Conservation (phyloP, 495 filamentous ascomycete genomes). For the Penicillium turbatum region DNA sequence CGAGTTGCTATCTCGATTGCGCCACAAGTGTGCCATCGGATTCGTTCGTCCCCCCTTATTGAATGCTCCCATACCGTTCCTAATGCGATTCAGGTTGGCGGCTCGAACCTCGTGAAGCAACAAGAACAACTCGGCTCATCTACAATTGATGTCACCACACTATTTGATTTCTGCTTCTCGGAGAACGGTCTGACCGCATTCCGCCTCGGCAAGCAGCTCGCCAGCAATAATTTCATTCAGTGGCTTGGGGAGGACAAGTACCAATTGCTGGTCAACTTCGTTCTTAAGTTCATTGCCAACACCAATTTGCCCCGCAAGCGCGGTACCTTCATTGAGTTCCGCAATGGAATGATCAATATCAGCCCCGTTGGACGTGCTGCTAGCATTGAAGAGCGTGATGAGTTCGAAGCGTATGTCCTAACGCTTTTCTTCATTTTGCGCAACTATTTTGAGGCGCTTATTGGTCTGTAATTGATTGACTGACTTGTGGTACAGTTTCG, state of each 20-base stretch:
- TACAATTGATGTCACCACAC: conserved; percentile 59
- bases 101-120: conserved; percentile 85
- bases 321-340: conserved; percentile 95
- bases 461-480: background rate
- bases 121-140: conserved; percentile 84
- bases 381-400: conserved; percentile 68
- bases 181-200: conserved; percentile 95
- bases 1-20: conserved; percentile 67
- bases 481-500: conserved; percentile 48
- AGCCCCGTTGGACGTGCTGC: conserved; percentile 92
- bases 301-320: conserved; percentile 81
- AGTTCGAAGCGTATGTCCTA: conserved; percentile 55
- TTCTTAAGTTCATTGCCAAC: conserved; percentile 85
- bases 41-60: conserved; percentile 49
- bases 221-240: conserved; percentile 77
- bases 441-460: background rate
- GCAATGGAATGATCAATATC: conserved; percentile 95
- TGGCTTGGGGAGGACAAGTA: conserved; percentile 93
- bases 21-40: conserved; percentile 86
- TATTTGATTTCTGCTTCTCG: conserved; percentile 95
- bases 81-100: conserved; percentile 53
- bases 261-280: conserved; percentile 80
- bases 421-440: background rate
- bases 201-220: conserved; percentile 67
- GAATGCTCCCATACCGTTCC: background rate